Base-by-base conservation (phyloP, 768 basidiomycete species). In the Termitomyces sp. region DNA sequence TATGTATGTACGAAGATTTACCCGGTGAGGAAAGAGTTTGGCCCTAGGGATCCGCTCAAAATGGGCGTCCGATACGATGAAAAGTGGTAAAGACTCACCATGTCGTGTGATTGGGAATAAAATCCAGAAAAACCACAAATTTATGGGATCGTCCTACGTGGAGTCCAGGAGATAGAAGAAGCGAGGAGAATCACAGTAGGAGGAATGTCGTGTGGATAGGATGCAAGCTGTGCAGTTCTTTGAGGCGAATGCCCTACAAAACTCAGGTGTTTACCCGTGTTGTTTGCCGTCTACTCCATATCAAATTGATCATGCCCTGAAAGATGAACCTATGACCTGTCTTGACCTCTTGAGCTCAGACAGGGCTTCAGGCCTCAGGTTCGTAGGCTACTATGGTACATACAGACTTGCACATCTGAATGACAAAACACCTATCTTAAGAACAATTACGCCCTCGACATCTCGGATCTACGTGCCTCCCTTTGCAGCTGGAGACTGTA, bases 1-100 rank as follows among this genome's bases (percentile, higher is more conserved):
- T 45, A 58, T 53, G 31, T 45, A 42, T 56, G 29, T 10, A 57
- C 53, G 11, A 45, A 41, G 35, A 75, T 82, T 61, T 59, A 89
- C 89, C 83, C 66, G 91, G 91, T 43, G 82, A 77, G 58, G 89
- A 91, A 44, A 94, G 84, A 4, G 88, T 92, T 84, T 94, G 91
- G 69, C 91, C 91, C 91, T 91, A 53, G 52, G 52, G 56, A n/a
- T 62, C 65, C 56, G 47, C 56, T 61, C 33, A 59, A 56, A 59
- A 56, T 52, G 50, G 36, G 18, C 6, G 39, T 25, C 39, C 11
- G 41, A 56, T 48, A 36, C 29, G 52, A 59, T 47, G 55, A 38
- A 47, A 44, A 52, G 39, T 29, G 18, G 22, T 22, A 20, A 49
- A 23, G 33, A 64, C 68, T 53, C 45, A 76, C 76, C 76, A 64